Percentiles rank a stretch among this genome's conserved stretches.
Conservation (phyloP, 176 grass and related monocot genomes). For the Musa troglodytarum region DNA sequence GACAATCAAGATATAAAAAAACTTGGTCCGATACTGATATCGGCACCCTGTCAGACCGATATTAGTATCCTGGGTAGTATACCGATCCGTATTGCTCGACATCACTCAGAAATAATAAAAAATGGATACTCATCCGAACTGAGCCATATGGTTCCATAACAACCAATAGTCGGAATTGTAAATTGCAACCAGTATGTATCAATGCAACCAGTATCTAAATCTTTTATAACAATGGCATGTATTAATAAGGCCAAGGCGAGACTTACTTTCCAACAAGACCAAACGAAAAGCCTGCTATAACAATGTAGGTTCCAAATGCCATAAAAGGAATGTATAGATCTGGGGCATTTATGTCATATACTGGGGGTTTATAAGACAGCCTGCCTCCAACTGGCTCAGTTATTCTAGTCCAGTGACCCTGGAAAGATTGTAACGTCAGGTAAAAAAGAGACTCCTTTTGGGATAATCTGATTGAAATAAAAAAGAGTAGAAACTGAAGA, state of each 20-base stretch:
- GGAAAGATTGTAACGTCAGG: neutral
- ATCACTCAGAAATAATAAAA: too few species aligned
- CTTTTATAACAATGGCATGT: neutral
- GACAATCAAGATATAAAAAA: too few species aligned
- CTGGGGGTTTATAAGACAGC: constrained; percentile 18
- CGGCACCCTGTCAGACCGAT: too few species aligned
- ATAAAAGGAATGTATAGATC: constrained; percentile 22
- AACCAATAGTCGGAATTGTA: too few species aligned
- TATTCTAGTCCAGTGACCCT: constrained; percentile 23
- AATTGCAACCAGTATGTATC: too few species aligned
- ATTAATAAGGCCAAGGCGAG: neutral
- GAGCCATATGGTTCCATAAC: too few species aligned
- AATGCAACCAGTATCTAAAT: too few species aligned
- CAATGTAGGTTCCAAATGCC: constrained; percentile 20
- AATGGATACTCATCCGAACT: too few species aligned
- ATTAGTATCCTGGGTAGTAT: too few species aligned
- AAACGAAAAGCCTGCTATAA: constrained; percentile 12
- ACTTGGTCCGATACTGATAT: too few species aligned
- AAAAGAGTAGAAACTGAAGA: neutral
- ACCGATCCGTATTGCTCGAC: too few species aligned
- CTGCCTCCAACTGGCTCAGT: constrained; percentile 21
- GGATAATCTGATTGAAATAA: neutral
- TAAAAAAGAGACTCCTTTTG: neutral
- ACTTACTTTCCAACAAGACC: constrained; percentile 17
- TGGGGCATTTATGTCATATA: constrained; percentile 23